These are phyloP conservation scores for Xylaria venustula DNA, from an alignment of 495 filamentous ascomycete species.

Conservation along the genomic window DNA sequence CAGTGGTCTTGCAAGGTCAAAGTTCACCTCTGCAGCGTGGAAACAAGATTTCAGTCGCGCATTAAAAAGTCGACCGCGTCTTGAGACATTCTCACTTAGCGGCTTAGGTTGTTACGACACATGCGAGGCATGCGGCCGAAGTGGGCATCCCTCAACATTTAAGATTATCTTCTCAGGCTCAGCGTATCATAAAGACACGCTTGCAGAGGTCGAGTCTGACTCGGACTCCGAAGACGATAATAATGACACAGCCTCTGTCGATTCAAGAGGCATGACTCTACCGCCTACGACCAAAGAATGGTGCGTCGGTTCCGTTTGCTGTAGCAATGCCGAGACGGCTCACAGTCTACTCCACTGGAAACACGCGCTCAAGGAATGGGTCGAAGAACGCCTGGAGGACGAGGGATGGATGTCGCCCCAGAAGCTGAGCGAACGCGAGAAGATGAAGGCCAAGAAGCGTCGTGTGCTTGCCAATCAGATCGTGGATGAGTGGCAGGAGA, in stretches of 20 bases:
- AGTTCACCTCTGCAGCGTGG: slow-evolving; percentile 75
- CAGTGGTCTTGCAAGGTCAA: slow-evolving; percentile 63
- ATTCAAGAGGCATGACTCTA: slow-evolving; percentile 32
- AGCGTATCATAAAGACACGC: slow-evolving; percentile 65
- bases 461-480: slow-evolving; percentile 52
- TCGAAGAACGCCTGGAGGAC: slow-evolving; percentile 57
- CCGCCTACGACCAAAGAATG: slow-evolving; percentile 38
- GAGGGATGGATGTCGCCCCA: slow-evolving; percentile 48
- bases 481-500: slow-evolving; percentile 32
- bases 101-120: slow-evolving; percentile 39
- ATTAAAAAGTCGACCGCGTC: slow-evolving; percentile 62
- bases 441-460: slow-evolving; percentile 49
- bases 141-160: slow-evolving; percentile 62
- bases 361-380: slow-evolving; percentile 67
- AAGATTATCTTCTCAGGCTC: slow-evolving; percentile 63
- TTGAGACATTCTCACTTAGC: slow-evolving; percentile 32
- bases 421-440: slow-evolving; percentile 43
- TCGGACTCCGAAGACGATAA: slow-evolving; percentile 28
- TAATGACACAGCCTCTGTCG: slow-evolving; percentile 34
- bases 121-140: slow-evolving; percentile 79
- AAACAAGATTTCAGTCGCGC: slow-evolving; percentile 61
- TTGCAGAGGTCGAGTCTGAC: slow-evolving; percentile 62
- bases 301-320: slow-evolving; percentile 51
- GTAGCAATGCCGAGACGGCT: slow-evolving; percentile 63
- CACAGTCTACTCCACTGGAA: slow-evolving; percentile 77